Conservation (phyloP, 306 rosid genomes). For the Rosa persica region DNA sequence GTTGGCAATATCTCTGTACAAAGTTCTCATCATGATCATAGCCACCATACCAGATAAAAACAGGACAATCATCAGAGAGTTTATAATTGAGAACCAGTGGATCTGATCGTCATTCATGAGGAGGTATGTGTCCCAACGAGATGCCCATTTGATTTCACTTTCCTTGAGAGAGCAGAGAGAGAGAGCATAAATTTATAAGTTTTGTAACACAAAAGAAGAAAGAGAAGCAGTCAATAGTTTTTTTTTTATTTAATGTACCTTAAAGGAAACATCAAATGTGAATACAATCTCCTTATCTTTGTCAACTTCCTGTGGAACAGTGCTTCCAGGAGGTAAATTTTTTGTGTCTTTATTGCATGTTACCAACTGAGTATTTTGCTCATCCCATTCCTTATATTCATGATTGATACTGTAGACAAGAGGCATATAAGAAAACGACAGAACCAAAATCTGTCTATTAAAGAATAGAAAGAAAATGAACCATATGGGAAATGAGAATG, state of each 20-base stretch:
- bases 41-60: slow-evolving; percentile 99
- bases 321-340: slow-evolving; percentile 75
- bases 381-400: slow-evolving; percentile 80
- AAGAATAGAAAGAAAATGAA: background rate
- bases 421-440: slow-evolving; percentile 2
- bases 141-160: slow-evolving; percentile 97
- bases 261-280: slow-evolving; percentile 94
- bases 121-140: slow-evolving; percentile 99
- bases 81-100: slow-evolving; percentile 98
- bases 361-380: slow-evolving; percentile 68
- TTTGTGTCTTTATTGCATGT: slow-evolving; percentile 96
- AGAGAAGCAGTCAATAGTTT: slow-evolving; percentile 14
- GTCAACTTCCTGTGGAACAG: slow-evolving; percentile 93
- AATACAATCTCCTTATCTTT: slow-evolving; percentile 70
- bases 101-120: slow-evolving; percentile 99
- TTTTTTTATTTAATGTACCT: slow-evolving; percentile 50
- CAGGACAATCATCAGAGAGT: slow-evolving; percentile 98
- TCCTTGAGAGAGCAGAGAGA: slow-evolving; percentile 42
- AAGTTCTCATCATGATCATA: slow-evolving; percentile 99
- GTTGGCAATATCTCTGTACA: slow-evolving; percentile 94
- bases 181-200: slow-evolving; percentile 21
- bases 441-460: slow-evolving; percentile 12
- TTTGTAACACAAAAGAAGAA: slow-evolving; percentile 6
- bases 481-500: background rate
- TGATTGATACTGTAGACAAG: slow-evolving; percentile 72